Evolutionary conservation across 805 yeast genomes (phyloP).

Genomic region (Saturnispora ahearnii): DNA sequence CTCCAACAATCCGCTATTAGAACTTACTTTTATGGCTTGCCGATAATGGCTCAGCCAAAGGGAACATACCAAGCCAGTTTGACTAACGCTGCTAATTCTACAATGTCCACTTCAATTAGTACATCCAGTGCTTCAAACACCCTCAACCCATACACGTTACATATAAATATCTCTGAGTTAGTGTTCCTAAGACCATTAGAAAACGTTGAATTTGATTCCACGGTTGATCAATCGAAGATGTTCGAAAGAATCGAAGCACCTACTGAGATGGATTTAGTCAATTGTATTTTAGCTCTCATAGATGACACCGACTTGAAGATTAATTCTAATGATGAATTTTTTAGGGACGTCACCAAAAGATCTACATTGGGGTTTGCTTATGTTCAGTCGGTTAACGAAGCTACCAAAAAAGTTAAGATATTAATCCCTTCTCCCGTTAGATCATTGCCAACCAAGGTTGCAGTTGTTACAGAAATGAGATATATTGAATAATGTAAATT

Average conservation of each 20-base stretch:
- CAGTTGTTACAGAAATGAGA: slow-evolving; percentile 69
- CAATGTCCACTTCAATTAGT: slow-evolving; percentile 2
- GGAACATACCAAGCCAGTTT: slow-evolving; percentile 26
- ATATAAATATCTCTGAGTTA: slow-evolving; percentile 54
- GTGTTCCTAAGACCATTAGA: slow-evolving; percentile 50
- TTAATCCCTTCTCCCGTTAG: slow-evolving; percentile 81
- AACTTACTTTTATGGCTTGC: slow-evolving; percentile 79
- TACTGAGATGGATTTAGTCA: slow-evolving; percentile 46
- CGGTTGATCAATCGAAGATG: slow-evolving; percentile 16
- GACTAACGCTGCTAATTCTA: slow-evolving; percentile 22
- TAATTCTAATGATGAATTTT: slow-evolving; percentile 16
- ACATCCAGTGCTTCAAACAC: slow-evolving; percentile 20
- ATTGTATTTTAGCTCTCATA: slow-evolving; percentile 46
- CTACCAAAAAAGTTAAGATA: slow-evolving; percentile 55
- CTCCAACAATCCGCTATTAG: slow-evolving; percentile 68
- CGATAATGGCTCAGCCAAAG: slow-evolving; percentile 1
- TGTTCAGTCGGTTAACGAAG: slow-evolving; percentile 53
- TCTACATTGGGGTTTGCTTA: slow-evolving; percentile 70
- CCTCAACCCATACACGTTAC: slow-evolving; percentile 79
- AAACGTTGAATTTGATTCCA: slow-evolving; percentile 4
- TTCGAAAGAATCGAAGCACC: slow-evolving; percentile 30
- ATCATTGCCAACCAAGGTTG: slow-evolving; percentile 62
- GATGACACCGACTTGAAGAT: slow-evolving; percentile 19
- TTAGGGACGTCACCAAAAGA: slow-evolving; percentile 9
- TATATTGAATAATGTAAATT: slow-evolving; percentile 55